phyloP scores from a whole-genome alignment of 768 basidiomycete species.

The Mrakia gelida region DNA sequence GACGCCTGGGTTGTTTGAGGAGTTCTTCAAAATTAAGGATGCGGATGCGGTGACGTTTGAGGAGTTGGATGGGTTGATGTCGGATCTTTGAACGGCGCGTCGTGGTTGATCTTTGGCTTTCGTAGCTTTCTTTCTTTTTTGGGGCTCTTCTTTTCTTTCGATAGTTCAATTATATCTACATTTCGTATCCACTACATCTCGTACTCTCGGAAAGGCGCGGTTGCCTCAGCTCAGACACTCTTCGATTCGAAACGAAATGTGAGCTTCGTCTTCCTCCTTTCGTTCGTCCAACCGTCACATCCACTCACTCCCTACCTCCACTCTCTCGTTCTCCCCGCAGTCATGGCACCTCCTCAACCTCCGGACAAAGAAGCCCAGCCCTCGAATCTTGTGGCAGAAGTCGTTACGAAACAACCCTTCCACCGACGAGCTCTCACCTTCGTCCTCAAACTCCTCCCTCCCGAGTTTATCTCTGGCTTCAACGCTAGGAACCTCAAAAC shows the following conservation, averaged over 20 bases:
- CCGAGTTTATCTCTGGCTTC: not conserved
- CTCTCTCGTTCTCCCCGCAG: too few relatives aligned
- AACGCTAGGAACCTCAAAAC: conserved; percentile 35
- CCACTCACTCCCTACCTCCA: too few relatives aligned
- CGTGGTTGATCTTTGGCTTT: not conserved
- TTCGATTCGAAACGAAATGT: too few relatives aligned
- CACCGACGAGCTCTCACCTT: not conserved
- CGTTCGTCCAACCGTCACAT: too few relatives aligned
- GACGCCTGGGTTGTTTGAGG: not conserved
- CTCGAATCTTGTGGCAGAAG: too few relatives aligned
- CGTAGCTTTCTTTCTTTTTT: not conserved
- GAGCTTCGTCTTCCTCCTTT: too few relatives aligned
- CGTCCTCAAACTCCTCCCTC: not conserved
- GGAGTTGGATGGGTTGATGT: conserved; percentile 15
- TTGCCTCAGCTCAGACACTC: too few relatives aligned
- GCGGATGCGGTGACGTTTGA: not conserved
- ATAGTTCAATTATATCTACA: not conserved
- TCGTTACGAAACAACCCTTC: too few relatives aligned
- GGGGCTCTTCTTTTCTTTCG: not conserved
- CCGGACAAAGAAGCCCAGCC: too few relatives aligned
- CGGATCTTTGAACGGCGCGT: not conserved
- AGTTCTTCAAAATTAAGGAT: conserved; percentile 3
- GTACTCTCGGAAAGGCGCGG: too few relatives aligned
- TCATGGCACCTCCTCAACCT: too few relatives aligned
- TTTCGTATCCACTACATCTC: too few relatives aligned